phyloP scores from a whole-genome alignment of 2,329 filamentous ascomycete genomes.

The Ophiostoma montium region DNA sequence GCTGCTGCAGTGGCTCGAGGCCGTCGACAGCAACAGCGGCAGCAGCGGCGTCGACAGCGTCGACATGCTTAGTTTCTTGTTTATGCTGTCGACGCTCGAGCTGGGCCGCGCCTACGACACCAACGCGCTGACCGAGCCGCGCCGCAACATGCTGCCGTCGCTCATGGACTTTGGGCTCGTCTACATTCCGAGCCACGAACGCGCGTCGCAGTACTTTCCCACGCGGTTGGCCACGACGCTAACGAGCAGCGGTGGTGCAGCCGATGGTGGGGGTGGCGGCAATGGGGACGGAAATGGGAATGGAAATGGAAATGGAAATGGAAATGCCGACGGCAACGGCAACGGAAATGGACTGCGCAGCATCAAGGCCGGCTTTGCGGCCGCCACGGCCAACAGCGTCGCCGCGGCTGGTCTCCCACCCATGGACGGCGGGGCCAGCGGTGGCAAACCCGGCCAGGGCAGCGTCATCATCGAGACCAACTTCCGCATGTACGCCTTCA shows the following conservation, averaged over 20 bases:
- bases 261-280: constrained; percentile 16
- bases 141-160: constrained; percentile 78
- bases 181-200: constrained; percentile 48
- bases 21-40: constrained; percentile 54
- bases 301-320: background rate
- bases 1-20: constrained; percentile 82
- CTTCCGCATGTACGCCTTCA: constrained; percentile 95
- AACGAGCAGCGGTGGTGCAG: constrained; percentile 57
- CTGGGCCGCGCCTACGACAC: constrained; percentile 86
- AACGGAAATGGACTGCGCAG: constrained; percentile 44
- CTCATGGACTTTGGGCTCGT: constrained; percentile 88
- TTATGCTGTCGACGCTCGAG: constrained; percentile 85
- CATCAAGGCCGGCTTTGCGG: constrained; percentile 53
- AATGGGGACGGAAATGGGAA: background rate
- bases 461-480: constrained; percentile 97
- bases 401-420: constrained; percentile 35
- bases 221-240: constrained; percentile 89
- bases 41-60: constrained; percentile 62
- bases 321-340: background rate
- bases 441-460: constrained; percentile 40
- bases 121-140: constrained; percentile 63
- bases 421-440: constrained; percentile 20
- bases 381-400: constrained; percentile 39
- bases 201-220: constrained; percentile 58
- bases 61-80: constrained; percentile 90